Base-by-base conservation (phyloP, 768 basidiomycete genomes). In the Strobilomyces dryophilus region DNA sequence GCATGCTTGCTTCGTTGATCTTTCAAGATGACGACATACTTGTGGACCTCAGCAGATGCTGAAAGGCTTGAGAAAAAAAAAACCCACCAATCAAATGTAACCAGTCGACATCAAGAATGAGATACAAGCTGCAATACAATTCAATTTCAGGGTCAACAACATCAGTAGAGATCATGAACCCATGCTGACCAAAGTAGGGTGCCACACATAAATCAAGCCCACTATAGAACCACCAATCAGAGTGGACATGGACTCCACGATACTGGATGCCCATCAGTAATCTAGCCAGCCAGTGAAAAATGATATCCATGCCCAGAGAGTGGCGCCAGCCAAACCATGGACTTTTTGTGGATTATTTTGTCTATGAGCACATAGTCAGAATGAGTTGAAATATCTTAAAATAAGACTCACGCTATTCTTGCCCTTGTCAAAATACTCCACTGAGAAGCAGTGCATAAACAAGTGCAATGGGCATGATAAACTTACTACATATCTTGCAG, bases 341-440 rank as follows among this genome's bases (percentile, higher is more conserved):
- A 97, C 80, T 64, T 95, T 95, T 61, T 93, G 89, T 2, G 95
- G 87, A 63, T 90, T 86, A 52, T 95, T 92, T 50, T 89, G 92
- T 87, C 80, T 86, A 62, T 6, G 49, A 20, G n/a, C 3, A 24
- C 1, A 5, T 26, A 5, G 27, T 61, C 15, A 48, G 26, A 17
- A 24, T 8, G 1, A 9, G 27, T 14, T 2, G 10, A 8, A 24
- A 20, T n/a, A 14, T 4, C 9, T 6, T 1, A 8, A 48, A 34
- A 11, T 7, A 21, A 1, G 9, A 71, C 81, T 60, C 67, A 84
- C 84, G 52, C 77, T 88, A 66, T 97, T 83, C 68, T 85, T 82
- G 24, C 92, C 90, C 71, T 82, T 84, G 71, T 97, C 93, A 53
- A 95, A 97, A 76, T 85, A 95, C 56, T 85, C 87, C 60, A 91